Conservation (phyloP, 345 rosid genomes). For the Barbarea vulgaris region DNA sequence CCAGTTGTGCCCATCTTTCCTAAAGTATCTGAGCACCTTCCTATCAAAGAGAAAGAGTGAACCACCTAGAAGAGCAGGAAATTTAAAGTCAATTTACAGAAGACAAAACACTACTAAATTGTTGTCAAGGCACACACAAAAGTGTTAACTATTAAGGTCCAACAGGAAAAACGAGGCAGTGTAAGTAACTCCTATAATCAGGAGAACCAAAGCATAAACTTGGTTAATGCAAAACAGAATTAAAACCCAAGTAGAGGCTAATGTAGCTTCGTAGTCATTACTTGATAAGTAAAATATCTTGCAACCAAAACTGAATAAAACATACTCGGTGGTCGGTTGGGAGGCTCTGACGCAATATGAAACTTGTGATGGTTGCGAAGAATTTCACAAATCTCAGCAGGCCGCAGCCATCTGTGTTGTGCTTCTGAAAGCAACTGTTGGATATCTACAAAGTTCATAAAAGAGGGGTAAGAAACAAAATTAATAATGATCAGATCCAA, state of each 20-base stretch:
- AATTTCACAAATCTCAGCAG: constrained; percentile 96
- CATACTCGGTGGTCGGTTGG: constrained; percentile 80
- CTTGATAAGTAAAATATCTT: not conserved
- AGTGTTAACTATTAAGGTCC: not conserved
- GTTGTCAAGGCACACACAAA: not conserved
- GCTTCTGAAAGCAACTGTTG: constrained; percentile 61
- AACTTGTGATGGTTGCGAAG: constrained; percentile 81
- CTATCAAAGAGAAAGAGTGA: constrained; percentile 85
- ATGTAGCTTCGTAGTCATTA: not conserved
- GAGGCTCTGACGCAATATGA: constrained; percentile 75
- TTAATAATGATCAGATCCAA: constrained; percentile 30
- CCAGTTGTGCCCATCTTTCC: constrained; percentile 92
- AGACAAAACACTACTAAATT: not conserved
- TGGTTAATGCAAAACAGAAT: constrained; percentile 4
- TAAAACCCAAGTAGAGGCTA: not conserved
- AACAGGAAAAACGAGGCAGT: no score
- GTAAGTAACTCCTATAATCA: not conserved
- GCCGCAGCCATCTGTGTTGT: constrained; percentile 91
- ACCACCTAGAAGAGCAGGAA: constrained; percentile 64
- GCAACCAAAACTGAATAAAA: not conserved
- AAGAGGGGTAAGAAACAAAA: constrained; percentile 14
- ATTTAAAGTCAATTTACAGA: constrained; percentile 27
- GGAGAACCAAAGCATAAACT: constrained; percentile 1
- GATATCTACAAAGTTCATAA: constrained; percentile 45
- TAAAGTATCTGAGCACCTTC: constrained; percentile 78